Evolutionary conservation across 164 flowering plant species (phyloP).

Genomic region (Nymphaea thermarum): DNA sequence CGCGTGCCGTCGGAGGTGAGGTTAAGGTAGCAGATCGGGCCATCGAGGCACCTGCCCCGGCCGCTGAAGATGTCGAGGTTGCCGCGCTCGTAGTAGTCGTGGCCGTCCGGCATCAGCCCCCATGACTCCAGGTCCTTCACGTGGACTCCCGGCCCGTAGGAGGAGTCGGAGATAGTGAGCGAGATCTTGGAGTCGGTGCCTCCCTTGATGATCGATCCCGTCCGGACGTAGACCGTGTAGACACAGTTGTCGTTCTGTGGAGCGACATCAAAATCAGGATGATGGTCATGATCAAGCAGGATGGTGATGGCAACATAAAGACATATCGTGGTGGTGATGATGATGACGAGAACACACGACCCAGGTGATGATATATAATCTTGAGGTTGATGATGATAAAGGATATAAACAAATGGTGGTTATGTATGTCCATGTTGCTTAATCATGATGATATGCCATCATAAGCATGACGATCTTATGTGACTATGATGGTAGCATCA

Average conservation of each 20-base stretch:
- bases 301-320: background rate
- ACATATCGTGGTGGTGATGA: too few species aligned
- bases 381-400: too few species aligned
- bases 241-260: constrained; percentile 29
- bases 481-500: too few species aligned
- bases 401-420: too few species aligned
- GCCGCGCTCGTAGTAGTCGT: constrained; percentile 61
- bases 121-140: constrained; percentile 33
- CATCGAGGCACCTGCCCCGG: constrained; percentile 31
- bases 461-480: too few species aligned
- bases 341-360: too few species aligned
- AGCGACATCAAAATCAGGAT: background rate
- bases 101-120: constrained; percentile 41
- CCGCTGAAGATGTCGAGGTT: constrained; percentile 54
- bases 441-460: too few species aligned
- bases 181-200: constrained; percentile 59
- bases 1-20: constrained; percentile 60
- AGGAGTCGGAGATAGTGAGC: constrained; percentile 17
- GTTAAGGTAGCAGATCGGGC: constrained; percentile 43
- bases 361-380: too few species aligned
- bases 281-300: background rate
- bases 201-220: constrained; percentile 33
- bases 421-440: too few species aligned
- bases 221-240: constrained; percentile 41
- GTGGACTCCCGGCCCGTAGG: constrained; percentile 15